Conservation (phyloP, 306 rosid species). For the Alnus rubra region DNA sequence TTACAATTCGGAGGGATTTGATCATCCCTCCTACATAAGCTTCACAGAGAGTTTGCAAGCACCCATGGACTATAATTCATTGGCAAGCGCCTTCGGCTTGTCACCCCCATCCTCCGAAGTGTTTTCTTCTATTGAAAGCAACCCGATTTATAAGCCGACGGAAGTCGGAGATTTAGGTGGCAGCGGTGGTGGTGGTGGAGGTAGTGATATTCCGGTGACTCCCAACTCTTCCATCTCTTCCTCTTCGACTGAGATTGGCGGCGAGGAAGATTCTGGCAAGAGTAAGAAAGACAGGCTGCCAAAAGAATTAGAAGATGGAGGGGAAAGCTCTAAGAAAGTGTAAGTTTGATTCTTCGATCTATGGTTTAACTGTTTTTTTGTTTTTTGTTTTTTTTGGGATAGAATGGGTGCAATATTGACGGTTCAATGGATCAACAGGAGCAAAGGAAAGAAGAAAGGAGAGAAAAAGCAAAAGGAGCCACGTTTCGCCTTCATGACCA, state of each 20-base stretch:
- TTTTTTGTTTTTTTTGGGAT: neutral
- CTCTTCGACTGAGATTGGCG: conserved; percentile 73
- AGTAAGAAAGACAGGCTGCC: conserved; percentile 45
- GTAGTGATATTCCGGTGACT: conserved; percentile 42
- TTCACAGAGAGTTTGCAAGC: conserved; percentile 62
- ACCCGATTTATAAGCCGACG: conserved; percentile 27
- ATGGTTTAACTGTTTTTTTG: neutral
- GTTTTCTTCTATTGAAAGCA: conserved; percentile 46
- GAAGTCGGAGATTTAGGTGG: conserved; percentile 25
- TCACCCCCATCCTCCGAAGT: conserved; percentile 68
- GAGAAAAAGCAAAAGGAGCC: conserved; percentile 76
- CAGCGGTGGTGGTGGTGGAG: conserved; percentile 6
- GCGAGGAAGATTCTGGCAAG: conserved; percentile 68
- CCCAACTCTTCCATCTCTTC: conserved; percentile 67
- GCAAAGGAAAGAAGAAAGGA: conserved; percentile 70
- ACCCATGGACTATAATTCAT: conserved; percentile 58
- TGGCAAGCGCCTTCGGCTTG: conserved; percentile 57
- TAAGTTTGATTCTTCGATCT: conserved; percentile 26
- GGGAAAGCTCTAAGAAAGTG: conserved; percentile 67
- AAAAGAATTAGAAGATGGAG: conserved; percentile 49
- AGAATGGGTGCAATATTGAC: conserved; percentile 29
- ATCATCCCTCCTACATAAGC: conserved; percentile 48
- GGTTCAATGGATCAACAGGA: conserved; percentile 23
- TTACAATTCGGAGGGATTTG: conserved; percentile 43
- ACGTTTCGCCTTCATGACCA: conserved; percentile 82